phyloP scores from a whole-genome alignment of 2,329 filamentous ascomycete species.

The Proliferodiscus dingleyae region DNA sequence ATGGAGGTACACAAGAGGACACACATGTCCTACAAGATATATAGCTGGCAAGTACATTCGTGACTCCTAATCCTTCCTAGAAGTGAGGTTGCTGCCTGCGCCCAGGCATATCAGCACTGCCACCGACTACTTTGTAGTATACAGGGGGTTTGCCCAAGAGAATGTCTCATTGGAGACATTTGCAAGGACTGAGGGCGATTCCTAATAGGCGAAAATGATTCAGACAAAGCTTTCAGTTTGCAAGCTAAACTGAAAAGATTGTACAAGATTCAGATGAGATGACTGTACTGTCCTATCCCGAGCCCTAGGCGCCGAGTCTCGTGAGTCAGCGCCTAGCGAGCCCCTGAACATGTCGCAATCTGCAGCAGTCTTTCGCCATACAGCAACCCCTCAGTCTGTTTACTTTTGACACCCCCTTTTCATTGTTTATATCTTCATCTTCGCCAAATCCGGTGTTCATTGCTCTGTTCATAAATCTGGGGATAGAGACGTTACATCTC shows the following conservation, averaged over 20 bases:
- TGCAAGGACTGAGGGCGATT: too few species aligned
- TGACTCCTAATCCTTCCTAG: background rate
- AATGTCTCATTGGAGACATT: too few species aligned
- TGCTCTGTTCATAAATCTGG: too few species aligned
- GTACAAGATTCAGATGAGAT: too few species aligned
- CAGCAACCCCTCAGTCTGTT: background rate
- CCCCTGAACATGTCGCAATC: slow-evolving; percentile 1
- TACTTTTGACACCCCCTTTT: background rate
- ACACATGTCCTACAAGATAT: background rate
- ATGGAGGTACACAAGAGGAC: background rate
- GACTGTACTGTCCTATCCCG: too few species aligned
- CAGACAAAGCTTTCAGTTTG: too few species aligned
- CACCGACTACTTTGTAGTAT: background rate
- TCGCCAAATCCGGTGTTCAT: background rate
- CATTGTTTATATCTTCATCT: background rate
- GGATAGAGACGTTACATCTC: too few species aligned
- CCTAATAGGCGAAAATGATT: too few species aligned
- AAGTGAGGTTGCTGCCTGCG: slow-evolving; percentile 2
- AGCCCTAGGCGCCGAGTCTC: too few species aligned
- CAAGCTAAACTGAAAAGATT: too few species aligned
- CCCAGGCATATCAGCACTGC: background rate
- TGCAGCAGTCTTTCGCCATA: background rate
- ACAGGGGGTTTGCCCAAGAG: background rate
- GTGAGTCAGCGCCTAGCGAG: background rate
- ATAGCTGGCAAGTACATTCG: background rate